These are phyloP conservation scores for Phytophthora uliginosa DNA, from an alignment of 352 stramenopile genomes.

Conservation along the genomic window DNA sequence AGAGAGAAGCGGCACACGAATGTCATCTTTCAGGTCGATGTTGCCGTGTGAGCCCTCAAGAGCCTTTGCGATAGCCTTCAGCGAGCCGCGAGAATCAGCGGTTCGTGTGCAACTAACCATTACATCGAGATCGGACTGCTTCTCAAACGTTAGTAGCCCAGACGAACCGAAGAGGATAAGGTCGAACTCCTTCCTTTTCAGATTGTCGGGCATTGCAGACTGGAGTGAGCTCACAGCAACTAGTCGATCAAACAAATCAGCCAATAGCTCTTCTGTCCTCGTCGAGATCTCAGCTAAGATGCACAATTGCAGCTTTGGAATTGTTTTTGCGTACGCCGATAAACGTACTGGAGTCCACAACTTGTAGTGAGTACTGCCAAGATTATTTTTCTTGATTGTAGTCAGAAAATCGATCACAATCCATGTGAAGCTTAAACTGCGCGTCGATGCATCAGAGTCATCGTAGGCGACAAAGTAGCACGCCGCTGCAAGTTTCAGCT, in stretches of 20 bases:
- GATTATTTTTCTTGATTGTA: slow-evolving; percentile 46
- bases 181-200: slow-evolving; percentile 55
- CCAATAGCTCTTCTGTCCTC: slow-evolving; percentile 60
- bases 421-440: slow-evolving; percentile 80
- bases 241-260: slow-evolving; percentile 74
- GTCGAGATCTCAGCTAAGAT: slow-evolving; percentile 65
- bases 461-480: slow-evolving; percentile 78
- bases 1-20: slow-evolving; percentile 70
- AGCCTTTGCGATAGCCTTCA: slow-evolving; percentile 45
- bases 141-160: slow-evolving; percentile 78
- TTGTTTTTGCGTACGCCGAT: slow-evolving; percentile 38
- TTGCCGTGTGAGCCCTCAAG: slow-evolving; percentile 45
- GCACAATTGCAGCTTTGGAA: slow-evolving; percentile 69
- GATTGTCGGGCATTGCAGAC: slow-evolving; percentile 44
- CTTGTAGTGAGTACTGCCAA: slow-evolving; percentile 24
- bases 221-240: slow-evolving; percentile 58
- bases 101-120: slow-evolving; percentile 41
- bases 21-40: slow-evolving; percentile 54
- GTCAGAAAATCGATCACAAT: slow-evolving; percentile 68
- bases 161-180: slow-evolving; percentile 80
- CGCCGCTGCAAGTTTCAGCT: slow-evolving; percentile 61
- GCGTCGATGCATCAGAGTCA: slow-evolving; percentile 44
- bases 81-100: slow-evolving; percentile 14
- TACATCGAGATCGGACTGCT: slow-evolving; percentile 81
- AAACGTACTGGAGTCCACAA: slow-evolving; percentile 37